phyloP scores from a whole-genome alignment of 164 flowering plant genomes.

The Nelumbo lutea region DNA sequence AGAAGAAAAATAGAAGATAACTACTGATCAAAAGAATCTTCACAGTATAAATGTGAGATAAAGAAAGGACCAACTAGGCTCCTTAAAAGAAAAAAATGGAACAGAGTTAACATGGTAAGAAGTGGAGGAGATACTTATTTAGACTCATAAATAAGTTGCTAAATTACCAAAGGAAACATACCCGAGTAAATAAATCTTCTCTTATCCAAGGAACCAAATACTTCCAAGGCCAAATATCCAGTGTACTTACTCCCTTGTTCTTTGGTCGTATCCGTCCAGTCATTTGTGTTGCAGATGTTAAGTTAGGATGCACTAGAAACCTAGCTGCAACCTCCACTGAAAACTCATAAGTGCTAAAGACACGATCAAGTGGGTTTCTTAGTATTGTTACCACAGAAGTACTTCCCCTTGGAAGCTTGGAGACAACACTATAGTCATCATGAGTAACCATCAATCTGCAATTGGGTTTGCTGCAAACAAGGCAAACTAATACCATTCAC shows the following conservation, averaged over 20 bases:
- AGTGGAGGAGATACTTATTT: background rate
- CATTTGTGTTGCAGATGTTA: slow-evolving; percentile 73
- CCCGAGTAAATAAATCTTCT: slow-evolving; percentile 88
- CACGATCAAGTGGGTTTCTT: slow-evolving; percentile 86
- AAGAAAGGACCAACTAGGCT: too few relatives aligned
- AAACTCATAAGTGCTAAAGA: slow-evolving; percentile 94
- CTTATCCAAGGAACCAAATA: slow-evolving; percentile 99
- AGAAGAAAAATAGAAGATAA: too few relatives aligned
- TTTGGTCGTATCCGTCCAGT: slow-evolving; percentile 40
- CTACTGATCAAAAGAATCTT: too few relatives aligned
- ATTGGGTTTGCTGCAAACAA: slow-evolving; percentile 56
- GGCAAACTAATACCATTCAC: slow-evolving; percentile 11
- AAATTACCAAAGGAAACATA: slow-evolving; percentile 28
- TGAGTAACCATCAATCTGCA: slow-evolving; percentile 88
- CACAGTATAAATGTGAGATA: too few relatives aligned
- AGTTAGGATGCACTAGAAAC: slow-evolving; percentile 81
- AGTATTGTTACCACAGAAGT: slow-evolving; percentile 89
- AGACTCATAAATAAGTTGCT: background rate
- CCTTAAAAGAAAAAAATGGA: background rate
- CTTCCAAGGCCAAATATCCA: slow-evolving; percentile 99
- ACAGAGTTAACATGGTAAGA: background rate
- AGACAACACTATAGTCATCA: slow-evolving; percentile 92
- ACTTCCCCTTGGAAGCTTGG: slow-evolving; percentile 73
- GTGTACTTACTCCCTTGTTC: slow-evolving; percentile 58
- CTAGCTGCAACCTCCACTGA: slow-evolving; percentile 95